phyloP scores from a whole-genome alignment of 2,329 filamentous ascomycete species.

The Paecilomyces niveus region DNA sequence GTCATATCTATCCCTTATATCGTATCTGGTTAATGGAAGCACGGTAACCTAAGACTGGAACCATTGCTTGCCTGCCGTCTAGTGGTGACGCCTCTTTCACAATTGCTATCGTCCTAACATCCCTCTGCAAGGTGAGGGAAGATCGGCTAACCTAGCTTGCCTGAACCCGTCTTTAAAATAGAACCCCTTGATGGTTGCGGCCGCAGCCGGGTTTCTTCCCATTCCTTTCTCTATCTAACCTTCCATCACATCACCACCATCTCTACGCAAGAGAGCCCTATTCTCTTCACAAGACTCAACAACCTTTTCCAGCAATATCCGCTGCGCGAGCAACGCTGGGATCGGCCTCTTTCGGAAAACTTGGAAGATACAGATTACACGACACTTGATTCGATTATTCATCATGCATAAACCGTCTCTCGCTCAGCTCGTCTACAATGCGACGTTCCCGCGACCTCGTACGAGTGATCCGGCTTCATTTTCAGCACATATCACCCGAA shows the following conservation, averaged over 20 bases:
- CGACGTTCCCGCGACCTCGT: conserved; percentile 51
- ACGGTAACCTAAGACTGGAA: neutral
- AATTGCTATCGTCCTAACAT: neutral
- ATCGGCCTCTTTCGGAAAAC: neutral
- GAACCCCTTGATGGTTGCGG: neutral
- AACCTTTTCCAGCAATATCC: neutral
- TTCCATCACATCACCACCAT: neutral
- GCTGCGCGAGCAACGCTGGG: neutral
- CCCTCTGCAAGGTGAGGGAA: neutral
- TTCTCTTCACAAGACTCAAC: neutral
- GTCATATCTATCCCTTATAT: neutral
- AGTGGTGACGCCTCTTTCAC: neutral
- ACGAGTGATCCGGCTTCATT: conserved; percentile 53
- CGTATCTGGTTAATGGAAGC: neutral
- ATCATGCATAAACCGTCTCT: conserved; percentile 56
- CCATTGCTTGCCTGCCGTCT: neutral
- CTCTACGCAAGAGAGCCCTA: neutral
- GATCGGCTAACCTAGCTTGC: neutral
- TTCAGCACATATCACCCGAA: conserved; percentile 51
- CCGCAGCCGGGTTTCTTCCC: neutral
- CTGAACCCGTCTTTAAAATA: neutral
- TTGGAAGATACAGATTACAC: neutral
- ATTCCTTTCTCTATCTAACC: neutral
- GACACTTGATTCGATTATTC: conserved; percentile 4
- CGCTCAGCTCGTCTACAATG: conserved; percentile 51